Conservation (phyloP, 495 filamentous ascomycete species). For the Rostrohypoxylon terebratum region DNA sequence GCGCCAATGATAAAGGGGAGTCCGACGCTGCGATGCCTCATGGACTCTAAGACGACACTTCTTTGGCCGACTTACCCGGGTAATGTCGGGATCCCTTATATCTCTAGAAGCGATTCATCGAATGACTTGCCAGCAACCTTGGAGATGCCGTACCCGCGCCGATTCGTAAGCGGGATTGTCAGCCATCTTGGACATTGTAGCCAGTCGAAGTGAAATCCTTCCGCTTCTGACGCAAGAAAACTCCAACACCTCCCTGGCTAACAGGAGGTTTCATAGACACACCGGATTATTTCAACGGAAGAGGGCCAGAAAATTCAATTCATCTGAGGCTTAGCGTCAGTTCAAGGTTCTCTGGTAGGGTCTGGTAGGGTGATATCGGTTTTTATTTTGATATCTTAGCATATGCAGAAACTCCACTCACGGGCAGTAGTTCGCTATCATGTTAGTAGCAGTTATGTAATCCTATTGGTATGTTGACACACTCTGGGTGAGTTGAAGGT, state of each 20-base stretch:
- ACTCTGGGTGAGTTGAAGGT: neutral
- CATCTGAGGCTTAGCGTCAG: constrained; percentile 11
- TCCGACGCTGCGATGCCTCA: neutral
- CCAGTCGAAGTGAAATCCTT: constrained; percentile 10
- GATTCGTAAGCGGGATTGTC: constrained; percentile 12
- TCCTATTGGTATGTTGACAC: constrained; percentile 8
- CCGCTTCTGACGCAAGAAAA: constrained; percentile 13
- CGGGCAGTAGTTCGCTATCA: constrained; percentile 15
- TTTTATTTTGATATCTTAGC: constrained; percentile 6
- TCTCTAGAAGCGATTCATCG: neutral
- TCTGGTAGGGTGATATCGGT: constrained; percentile 11
- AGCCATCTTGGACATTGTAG: neutral
- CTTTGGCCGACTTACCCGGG: constrained; percentile 4
- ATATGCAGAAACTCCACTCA: constrained; percentile 3
- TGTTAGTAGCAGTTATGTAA: constrained; percentile 10
- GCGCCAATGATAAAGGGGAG: constrained; percentile 9
- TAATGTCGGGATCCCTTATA: constrained; percentile 9
- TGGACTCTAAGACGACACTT: constrained; percentile 1
- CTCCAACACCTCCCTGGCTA: constrained; percentile 5
- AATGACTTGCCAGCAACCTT: neutral
- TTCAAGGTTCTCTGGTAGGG: neutral
- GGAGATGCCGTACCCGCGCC: neutral
- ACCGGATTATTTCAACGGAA: neutral
- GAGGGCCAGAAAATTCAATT: constrained; percentile 9
- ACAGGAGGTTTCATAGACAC: constrained; percentile 1